Conservation (phyloP, 192 early-diverging fungal species). For the Gigaspora rosea region DNA sequence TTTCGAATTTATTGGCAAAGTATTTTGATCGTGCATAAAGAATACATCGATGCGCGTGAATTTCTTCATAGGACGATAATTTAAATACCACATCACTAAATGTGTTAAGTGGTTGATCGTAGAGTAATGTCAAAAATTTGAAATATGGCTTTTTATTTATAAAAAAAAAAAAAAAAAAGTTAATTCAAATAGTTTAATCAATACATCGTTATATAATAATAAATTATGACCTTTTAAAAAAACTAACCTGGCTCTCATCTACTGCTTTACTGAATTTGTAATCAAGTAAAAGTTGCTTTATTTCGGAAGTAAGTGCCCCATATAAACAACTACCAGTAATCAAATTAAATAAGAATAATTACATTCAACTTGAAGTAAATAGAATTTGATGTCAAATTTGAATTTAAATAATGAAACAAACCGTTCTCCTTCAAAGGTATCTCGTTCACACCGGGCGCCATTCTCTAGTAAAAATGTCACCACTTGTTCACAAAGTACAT, state of each 20-base stretch:
- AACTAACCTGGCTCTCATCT: conserved; percentile 36
- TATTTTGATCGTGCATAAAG: conserved; percentile 43
- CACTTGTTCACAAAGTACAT: conserved; percentile 25
- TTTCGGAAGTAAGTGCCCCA: conserved; percentile 50
- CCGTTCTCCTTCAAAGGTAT: conserved; percentile 53
- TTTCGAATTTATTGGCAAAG: conserved; percentile 38
- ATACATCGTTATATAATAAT: no score
- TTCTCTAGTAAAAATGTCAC: conserved; percentile 46
- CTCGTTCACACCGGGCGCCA: conserved; percentile 53
- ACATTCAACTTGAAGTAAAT: not conserved
- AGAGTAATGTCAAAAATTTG: conserved; percentile 32
- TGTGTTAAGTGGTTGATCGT: conserved; percentile 32
- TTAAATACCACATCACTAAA: conserved; percentile 40
- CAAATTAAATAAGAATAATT: not conserved
- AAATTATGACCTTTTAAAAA: no score
- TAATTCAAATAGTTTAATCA: no score
- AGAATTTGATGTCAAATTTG: not conserved
- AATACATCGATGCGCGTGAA: conserved; percentile 47
- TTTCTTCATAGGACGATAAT: conserved; percentile 26
- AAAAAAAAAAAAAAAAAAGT: no score
- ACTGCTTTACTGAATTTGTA: conserved; percentile 53
- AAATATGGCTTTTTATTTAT: conserved; percentile 22
- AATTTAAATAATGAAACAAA: not conserved
- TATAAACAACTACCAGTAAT: conserved; percentile 46
- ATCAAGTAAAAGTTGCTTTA: conserved; percentile 41